Evolutionary conservation across 2,329 filamentous ascomycete genomes (phyloP), one percentile per base, ranked within the genome.

Genomic region (Paracoccidioides lutzii): DNA sequence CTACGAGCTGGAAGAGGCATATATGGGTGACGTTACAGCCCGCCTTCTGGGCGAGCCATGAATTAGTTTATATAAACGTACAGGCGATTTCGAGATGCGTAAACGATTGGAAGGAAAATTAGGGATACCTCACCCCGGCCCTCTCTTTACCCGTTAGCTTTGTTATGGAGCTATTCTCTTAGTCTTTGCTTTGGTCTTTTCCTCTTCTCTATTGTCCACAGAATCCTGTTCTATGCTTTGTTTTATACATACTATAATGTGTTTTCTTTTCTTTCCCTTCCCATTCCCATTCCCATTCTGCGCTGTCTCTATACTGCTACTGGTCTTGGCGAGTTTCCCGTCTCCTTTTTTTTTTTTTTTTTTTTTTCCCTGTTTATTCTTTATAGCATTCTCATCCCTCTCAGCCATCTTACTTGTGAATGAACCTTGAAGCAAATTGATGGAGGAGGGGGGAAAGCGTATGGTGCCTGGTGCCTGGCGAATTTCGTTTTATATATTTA

Each of bases 21-120:
- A 90, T 63, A 88, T 95, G 80, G 89, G 88, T 3, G 90, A 95
- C 62, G 85, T 97, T 59, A 95, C 88, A 0, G 88, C 89, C 15
- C 79, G 86, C 57, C 79, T 97, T 5, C 82, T 96, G 38, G 87
- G 87, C 41, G 90, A 96, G 71, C 79, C 81, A 67, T 84, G 70
- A 71, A 32, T 46, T 51, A 46, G 42, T 48, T 59, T 55, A 56
- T 57, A 54, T 52, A 7, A 38, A 38, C 12, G 3, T 38, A 8
- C 22, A 22, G 22, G 22, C 22, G 22, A 22, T 22, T 22, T 22
- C 22, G 22, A 22, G 22, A 22, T 22, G 22, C 22, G 22, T 22
- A 22, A 22, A 22, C 22, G 22, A 22, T 22, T 22, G 22, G 22
- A 22, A 22, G 22, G 22, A 22, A 22, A 22, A 22, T 22, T 22